Conservation (phyloP, 192 early-diverging fungal genomes). For the Jimgerdemannia lactiflua region DNA sequence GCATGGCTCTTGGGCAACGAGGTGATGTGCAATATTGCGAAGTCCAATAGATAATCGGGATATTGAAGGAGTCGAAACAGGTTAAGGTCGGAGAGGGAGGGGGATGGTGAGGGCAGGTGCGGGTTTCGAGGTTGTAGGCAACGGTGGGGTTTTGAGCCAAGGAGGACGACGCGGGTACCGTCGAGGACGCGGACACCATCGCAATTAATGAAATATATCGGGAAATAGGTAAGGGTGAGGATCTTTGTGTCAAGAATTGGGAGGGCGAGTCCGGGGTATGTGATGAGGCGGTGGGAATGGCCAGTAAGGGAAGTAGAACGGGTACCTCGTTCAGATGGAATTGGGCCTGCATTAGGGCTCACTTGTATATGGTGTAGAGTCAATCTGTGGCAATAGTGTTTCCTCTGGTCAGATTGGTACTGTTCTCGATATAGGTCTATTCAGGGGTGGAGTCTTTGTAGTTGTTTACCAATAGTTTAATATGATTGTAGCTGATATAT, state of each 20-base stretch:
- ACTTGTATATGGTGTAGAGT: too few species aligned
- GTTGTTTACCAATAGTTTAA: too few species aligned
- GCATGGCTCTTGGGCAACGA: slow-evolving; percentile 54
- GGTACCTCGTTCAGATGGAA: too few species aligned
- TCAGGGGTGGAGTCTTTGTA: too few species aligned
- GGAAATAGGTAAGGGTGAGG: slow-evolving; percentile 19
- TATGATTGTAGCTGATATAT: too few species aligned
- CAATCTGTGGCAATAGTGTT: too few species aligned
- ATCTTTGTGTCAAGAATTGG: slow-evolving; percentile 14
- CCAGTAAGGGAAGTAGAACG: slow-evolving; percentile 10
- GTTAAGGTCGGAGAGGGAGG: slow-evolving; percentile 64
- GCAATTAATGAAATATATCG: slow-evolving; percentile 3
- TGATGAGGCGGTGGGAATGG: not conserved
- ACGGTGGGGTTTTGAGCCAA: not conserved
- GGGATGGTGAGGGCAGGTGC: slow-evolving; percentile 36
- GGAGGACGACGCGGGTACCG: not conserved
- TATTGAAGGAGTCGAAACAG: slow-evolving; percentile 34
- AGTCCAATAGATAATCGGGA: slow-evolving; percentile 69
- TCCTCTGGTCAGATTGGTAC: too few species aligned
- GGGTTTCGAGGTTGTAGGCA: slow-evolving; percentile 6
- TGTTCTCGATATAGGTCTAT: too few species aligned
- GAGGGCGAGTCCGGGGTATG: slow-evolving; percentile 16
- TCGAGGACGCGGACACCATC: slow-evolving; percentile 7
- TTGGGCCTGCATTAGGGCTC: too few species aligned
- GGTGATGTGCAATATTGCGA: slow-evolving; percentile 59